These are phyloP conservation scores for Chlamydomonas sphaeroides DNA, from an alignment of 139 green algal species.

Conservation along the genomic window DNA sequence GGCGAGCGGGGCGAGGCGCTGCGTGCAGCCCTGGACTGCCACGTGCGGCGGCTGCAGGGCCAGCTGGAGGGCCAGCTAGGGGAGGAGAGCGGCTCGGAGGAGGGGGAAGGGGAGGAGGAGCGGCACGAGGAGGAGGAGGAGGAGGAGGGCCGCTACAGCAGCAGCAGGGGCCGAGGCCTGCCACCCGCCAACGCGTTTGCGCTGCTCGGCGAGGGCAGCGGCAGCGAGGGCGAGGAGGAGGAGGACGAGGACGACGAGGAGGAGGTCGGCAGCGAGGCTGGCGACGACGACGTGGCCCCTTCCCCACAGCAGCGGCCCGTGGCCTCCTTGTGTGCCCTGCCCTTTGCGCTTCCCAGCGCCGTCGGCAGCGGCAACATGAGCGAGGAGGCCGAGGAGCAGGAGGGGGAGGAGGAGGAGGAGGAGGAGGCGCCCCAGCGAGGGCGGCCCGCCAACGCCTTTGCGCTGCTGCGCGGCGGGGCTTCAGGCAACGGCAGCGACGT, in stretches of 20 bases:
- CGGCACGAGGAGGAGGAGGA: background rate
- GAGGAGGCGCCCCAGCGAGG: no score
- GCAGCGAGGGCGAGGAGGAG: background rate
- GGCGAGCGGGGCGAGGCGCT: background rate
- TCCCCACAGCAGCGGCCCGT: no score
- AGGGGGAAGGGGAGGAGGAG: background rate
- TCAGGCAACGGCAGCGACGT: no score
- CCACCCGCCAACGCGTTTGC: background rate
- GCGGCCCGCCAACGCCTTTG: no score
- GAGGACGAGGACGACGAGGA: background rate
- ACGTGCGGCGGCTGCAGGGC: background rate
- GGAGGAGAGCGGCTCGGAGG: background rate
- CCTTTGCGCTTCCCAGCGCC: no score
- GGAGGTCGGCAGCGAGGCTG: background rate
- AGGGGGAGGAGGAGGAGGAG: background rate
- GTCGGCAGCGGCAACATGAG: no score
- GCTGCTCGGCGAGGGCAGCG: background rate
- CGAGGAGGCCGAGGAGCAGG: background rate
- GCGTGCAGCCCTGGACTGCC: background rate
- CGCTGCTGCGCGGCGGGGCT: no score
- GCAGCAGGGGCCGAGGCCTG: no score
- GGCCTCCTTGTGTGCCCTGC: no score
- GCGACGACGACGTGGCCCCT: no score
- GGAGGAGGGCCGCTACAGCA: no score
- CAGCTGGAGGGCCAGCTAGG: no score